Conservation (phyloP, 257 asterid species). For the Fraxinus quadrangulata region DNA sequence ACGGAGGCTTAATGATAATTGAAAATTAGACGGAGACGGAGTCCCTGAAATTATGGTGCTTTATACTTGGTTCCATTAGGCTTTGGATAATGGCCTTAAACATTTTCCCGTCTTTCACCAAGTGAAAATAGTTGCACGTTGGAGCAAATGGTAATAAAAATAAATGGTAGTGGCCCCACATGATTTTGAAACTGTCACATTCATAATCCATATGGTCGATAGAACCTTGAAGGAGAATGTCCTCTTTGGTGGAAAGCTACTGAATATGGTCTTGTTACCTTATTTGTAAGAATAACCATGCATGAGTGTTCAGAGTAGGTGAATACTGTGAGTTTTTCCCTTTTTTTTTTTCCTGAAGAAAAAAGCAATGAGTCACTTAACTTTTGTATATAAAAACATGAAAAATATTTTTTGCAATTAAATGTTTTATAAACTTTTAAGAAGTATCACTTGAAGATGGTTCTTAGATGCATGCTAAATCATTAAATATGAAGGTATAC, state of each 20-base stretch:
- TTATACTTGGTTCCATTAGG: too few relatives aligned
- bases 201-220: not conserved
- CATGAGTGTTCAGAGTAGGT: conserved; percentile 1
- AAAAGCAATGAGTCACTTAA: not conserved
- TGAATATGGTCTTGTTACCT: not conserved
- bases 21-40: too few relatives aligned
- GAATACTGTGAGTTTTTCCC: not conserved
- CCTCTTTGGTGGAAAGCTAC: not conserved
- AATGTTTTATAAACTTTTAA: not conserved
- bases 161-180: too few relatives aligned
- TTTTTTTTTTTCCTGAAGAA: not conserved
- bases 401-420: not conserved
- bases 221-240: not conserved
- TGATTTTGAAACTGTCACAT: not conserved
- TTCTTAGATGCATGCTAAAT: not conserved
- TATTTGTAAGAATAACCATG: not conserved
- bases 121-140: not conserved
- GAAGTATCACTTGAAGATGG: not conserved
- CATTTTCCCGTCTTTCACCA: too few relatives aligned
- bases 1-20: too few relatives aligned
- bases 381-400: not conserved
- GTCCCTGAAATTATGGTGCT: too few relatives aligned
- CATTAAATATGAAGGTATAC: not conserved
- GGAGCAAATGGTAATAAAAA: not conserved
- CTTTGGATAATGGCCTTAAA: too few relatives aligned